Conservation (phyloP, 148 eudicot genomes). For the Persicaria maculosa region DNA sequence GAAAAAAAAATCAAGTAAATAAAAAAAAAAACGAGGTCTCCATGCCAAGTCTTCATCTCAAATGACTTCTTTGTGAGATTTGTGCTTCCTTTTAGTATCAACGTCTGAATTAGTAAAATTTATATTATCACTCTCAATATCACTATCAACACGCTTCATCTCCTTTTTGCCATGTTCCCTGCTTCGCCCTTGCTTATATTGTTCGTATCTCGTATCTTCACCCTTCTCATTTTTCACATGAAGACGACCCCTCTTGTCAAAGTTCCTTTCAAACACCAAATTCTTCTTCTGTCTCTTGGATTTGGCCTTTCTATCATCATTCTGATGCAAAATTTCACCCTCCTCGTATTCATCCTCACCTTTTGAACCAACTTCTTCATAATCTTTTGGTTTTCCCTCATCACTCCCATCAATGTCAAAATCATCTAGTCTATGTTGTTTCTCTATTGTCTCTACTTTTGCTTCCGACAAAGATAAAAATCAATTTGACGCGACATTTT, state of each 20-base stretch:
- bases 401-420: slow-evolving; percentile 28
- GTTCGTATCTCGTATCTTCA: background rate
- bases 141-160: background rate
- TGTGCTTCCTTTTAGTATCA: slow-evolving; percentile 14
- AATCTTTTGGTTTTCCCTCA: slow-evolving; percentile 19
- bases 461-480: slow-evolving; percentile 22
- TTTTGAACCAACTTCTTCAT: slow-evolving; percentile 13
- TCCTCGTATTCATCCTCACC: slow-evolving; percentile 32
- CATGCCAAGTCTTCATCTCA: too few relatives aligned
- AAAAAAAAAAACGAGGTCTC: too few relatives aligned
- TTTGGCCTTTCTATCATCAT: slow-evolving; percentile 21
- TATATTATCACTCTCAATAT: background rate
- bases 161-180: background rate
- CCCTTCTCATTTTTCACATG: background rate
- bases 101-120: slow-evolving; percentile 1
- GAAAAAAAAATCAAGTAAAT: too few relatives aligned
- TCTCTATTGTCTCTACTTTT: slow-evolving; percentile 14
- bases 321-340: slow-evolving; percentile 30
- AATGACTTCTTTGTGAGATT: background rate
- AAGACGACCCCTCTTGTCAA: slow-evolving; percentile 4
- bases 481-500: too few relatives aligned
- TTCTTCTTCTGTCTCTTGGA: slow-evolving; percentile 2
- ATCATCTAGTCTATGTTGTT: slow-evolving; percentile 21
- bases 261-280: slow-evolving; percentile 5
- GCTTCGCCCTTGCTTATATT: background rate